These are phyloP conservation scores for Moesziomyces globuligerus DNA, from an alignment of 1,284 basidiomycete species.

Conservation along the genomic window DNA sequence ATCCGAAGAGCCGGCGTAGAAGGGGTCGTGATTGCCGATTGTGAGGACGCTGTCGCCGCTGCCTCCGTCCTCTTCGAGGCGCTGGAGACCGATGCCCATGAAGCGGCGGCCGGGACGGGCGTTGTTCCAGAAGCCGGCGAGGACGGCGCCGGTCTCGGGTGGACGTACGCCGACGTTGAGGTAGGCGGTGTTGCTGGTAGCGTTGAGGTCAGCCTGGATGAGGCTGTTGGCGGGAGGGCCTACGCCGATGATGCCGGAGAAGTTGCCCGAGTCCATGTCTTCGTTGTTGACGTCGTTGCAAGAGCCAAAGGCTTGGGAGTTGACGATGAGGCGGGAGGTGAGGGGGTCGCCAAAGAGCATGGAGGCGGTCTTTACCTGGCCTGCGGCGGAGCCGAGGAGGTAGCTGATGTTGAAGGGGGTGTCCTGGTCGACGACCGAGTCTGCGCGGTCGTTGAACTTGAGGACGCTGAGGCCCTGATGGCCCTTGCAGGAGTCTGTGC, in stretches of 20 bases:
- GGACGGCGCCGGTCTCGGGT: constrained; percentile 45
- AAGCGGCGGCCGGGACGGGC: constrained; percentile 42
- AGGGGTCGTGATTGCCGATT: constrained; percentile 51
- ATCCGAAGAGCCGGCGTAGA: constrained; percentile 36
- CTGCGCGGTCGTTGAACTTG: constrained; percentile 38
- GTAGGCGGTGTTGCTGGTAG: constrained; percentile 37
- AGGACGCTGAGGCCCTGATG: constrained; percentile 34
- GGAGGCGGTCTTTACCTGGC: constrained; percentile 45
- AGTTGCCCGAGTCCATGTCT: constrained; percentile 54
- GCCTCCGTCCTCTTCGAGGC: constrained; percentile 59
- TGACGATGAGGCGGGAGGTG: constrained; percentile 36
- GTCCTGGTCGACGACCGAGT: constrained; percentile 36
- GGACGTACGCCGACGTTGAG: constrained; percentile 33
- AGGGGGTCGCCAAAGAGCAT: constrained; percentile 47
- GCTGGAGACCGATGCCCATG: constrained; percentile 56
- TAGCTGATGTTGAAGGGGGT: constrained; percentile 53
- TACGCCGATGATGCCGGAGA: constrained; percentile 55
- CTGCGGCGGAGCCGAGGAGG: constrained; percentile 49
- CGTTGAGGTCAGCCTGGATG: constrained; percentile 49
- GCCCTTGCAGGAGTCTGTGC: constrained; percentile 35
- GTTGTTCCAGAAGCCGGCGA: constrained; percentile 55
- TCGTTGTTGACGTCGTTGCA: constrained; percentile 44
- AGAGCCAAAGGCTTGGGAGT: constrained; percentile 54
- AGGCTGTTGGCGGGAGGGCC: constrained; percentile 56
- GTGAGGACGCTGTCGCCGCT: constrained; percentile 55